Conservation (phyloP, 345 rosid genomes). For the Orychophragmus violaceus region DNA sequence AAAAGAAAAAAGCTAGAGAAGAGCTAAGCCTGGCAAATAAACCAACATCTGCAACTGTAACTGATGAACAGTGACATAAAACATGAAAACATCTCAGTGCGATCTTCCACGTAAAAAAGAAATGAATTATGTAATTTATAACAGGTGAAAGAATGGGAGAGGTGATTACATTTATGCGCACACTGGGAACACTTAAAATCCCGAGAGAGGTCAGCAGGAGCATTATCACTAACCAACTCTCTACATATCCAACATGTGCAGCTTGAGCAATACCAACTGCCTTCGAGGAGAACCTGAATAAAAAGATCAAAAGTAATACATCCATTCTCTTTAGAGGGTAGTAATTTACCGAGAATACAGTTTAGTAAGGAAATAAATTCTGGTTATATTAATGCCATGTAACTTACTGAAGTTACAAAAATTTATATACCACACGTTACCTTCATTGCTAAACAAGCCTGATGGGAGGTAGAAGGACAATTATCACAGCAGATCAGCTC, state of each 20-base stretch:
- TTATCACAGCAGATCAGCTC: slow-evolving; percentile 92
- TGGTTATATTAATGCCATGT: not conserved
- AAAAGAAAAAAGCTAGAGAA: not conserved
- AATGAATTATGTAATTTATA: not conserved
- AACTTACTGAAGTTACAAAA: not conserved
- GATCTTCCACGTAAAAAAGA: not conserved
- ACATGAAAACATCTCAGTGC: not conserved
- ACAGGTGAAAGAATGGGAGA: not conserved
- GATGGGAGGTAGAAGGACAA: slow-evolving; percentile 91
- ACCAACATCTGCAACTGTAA: slow-evolving; percentile 7
- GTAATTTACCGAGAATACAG: not conserved
- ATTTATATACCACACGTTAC: slow-evolving; percentile 34
- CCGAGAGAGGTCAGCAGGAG: slow-evolving; percentile 33
- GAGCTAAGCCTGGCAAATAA: not conserved
- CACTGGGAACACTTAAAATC: slow-evolving; percentile 77
- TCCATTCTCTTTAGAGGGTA: slow-evolving; percentile 8
- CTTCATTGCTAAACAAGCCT: slow-evolving; percentile 73
- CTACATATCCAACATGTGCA: slow-evolving; percentile 82
- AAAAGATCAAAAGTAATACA: slow-evolving; percentile 7
- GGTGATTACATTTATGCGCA: slow-evolving; percentile 71
- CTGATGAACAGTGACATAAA: not conserved
- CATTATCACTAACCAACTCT: slow-evolving; percentile 56
- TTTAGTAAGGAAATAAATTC: not conserved
- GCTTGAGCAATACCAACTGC: slow-evolving; percentile 88
- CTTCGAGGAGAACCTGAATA: slow-evolving; percentile 81